Evolutionary conservation across 129 eudicot genomes (phyloP), one percentile per base, ranked within the genome.

Genomic region (Lonicera japonica): DNA sequence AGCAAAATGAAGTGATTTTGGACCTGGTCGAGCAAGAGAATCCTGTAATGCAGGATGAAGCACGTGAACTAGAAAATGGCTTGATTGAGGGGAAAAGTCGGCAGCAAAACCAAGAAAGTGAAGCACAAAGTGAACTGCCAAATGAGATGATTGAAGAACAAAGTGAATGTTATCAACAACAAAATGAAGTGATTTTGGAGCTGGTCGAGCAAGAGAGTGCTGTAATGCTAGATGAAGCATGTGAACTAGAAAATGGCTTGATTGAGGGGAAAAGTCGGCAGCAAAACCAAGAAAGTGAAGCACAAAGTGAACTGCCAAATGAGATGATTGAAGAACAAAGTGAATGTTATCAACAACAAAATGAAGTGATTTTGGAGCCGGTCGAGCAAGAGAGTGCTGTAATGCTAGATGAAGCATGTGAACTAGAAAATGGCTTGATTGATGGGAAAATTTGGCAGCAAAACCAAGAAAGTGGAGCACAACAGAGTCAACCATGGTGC

Each of bases 21-120:
- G n/a, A n/a, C n/a, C n/a, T n/a, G n/a, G n/a, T n/a, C n/a, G n/a
- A n/a, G n/a, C n/a, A n/a, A n/a, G n/a, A n/a, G n/a, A n/a, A n/a
- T n/a, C n/a, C n/a, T n/a, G n/a, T n/a, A n/a, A 41, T 11, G 59
- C 59, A 55, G n/a, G n/a, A 22, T 21, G 59, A 56, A 14, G 61
- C 17, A 56, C 12, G 46, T 20, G 54, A 19, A 4, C 11, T 20
- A 38, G 6, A 38, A 38, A 38, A 38, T 38, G 43, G 43, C n/a
- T n/a, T n/a, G n/a, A n/a, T n/a, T n/a, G n/a, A n/a, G n/a, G n/a
- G n/a, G n/a, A n/a, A n/a, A n/a, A n/a, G n/a, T n/a, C n/a, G n/a
- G n/a, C n/a, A n/a, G n/a, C n/a, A n/a, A n/a, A n/a, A n/a, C n/a
- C n/a, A n/a, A n/a, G n/a, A n/a, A n/a, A n/a, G n/a, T n/a, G n/a